Evolutionary conservation across 1,284 basidiomycete genomes (phyloP).

Genomic region (Cutaneotrichosporon curvatum): DNA sequence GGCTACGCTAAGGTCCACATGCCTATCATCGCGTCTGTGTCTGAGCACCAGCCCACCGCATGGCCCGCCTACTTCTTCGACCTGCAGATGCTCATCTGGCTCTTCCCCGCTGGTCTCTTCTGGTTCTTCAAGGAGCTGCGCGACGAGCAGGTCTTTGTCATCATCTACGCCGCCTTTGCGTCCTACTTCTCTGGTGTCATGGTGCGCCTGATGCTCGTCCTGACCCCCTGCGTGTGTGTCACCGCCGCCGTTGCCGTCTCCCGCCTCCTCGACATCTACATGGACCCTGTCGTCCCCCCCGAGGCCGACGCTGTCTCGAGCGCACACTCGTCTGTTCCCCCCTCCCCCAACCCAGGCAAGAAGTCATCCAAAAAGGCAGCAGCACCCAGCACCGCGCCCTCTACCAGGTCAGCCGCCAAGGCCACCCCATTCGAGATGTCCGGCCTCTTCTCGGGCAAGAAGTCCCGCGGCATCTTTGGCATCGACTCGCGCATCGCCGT

Average conservation of each 20-base stretch:
- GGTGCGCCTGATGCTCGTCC: constrained; percentile 62
- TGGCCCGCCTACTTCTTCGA: constrained; percentile 99
- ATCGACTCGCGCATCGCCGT: constrained; percentile 75
- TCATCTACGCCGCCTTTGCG: constrained; percentile 92
- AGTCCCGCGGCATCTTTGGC: constrained; percentile 65
- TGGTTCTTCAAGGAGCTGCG: constrained; percentile 88
- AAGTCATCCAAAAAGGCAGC: constrained; percentile 57
- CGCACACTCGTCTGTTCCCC: neutral
- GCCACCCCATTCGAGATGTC: constrained; percentile 21
- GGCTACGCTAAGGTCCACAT: constrained; percentile 89
- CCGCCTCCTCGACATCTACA: constrained; percentile 78
- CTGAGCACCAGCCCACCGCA: constrained; percentile 99
- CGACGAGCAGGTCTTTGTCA: constrained; percentile 97
- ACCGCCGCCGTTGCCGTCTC: constrained; percentile 85
- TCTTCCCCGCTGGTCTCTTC: constrained; percentile 94
- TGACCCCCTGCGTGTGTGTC: constrained; percentile 53
- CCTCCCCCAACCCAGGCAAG: constrained; percentile 48
- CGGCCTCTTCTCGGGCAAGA: constrained; percentile 23
- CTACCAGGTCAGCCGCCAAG: neutral
- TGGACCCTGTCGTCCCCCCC: constrained; percentile 54
- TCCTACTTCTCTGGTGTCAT: constrained; percentile 99
- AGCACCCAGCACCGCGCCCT: constrained; percentile 22
- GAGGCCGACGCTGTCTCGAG: neutral
- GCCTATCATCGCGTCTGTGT: constrained; percentile 97
- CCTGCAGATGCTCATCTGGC: constrained; percentile 91